phyloP scores from a whole-genome alignment of 176 grass and related monocot species.

The Calamus simplicifolius region DNA sequence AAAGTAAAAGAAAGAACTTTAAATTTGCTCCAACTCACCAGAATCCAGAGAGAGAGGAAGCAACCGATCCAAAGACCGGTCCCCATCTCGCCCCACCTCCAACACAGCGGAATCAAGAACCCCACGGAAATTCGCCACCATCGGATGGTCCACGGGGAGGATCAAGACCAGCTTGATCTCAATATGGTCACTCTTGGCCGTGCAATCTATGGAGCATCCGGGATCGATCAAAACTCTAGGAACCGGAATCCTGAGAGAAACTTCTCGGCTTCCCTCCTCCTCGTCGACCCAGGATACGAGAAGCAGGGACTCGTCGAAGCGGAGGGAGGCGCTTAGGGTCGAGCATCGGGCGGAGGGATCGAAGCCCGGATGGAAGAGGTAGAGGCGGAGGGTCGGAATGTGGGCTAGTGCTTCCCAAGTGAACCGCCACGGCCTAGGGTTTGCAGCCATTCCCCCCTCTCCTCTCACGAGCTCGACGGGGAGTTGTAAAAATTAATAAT shows the following conservation, averaged over 20 bases:
- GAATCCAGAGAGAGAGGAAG: slow-evolving; percentile 2
- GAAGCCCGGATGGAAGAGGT: slow-evolving; percentile 30
- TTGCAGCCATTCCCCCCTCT: too few relatives aligned
- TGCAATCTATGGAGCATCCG: slow-evolving; percentile 25
- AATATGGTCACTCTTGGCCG: slow-evolving; percentile 31
- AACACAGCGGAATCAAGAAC: slow-evolving; percentile 6
- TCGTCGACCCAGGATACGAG: slow-evolving; percentile 41
- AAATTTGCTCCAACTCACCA: neutral
- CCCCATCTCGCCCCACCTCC: neutral
- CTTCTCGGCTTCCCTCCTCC: neutral
- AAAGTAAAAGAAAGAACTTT: too few relatives aligned
- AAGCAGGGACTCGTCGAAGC: slow-evolving; percentile 38
- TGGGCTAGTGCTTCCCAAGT: slow-evolving; percentile 44
- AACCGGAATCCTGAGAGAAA: slow-evolving; percentile 38
- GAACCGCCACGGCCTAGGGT: slow-evolving; percentile 25
- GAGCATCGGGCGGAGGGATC: slow-evolving; percentile 5
- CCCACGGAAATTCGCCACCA: too few relatives aligned
- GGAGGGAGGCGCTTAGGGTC: slow-evolving; percentile 33
- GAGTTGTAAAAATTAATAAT: too few relatives aligned
- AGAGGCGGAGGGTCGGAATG: slow-evolving; percentile 6
- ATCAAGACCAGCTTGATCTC: slow-evolving; percentile 20
- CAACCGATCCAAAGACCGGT: neutral
- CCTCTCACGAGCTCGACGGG: too few relatives aligned
- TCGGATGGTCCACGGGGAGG: too few relatives aligned
- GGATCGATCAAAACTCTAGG: slow-evolving; percentile 59